These are phyloP conservation scores for Naganishia randhawae DNA, from an alignment of 768 basidiomycete genomes.

Conservation along the genomic window DNA sequence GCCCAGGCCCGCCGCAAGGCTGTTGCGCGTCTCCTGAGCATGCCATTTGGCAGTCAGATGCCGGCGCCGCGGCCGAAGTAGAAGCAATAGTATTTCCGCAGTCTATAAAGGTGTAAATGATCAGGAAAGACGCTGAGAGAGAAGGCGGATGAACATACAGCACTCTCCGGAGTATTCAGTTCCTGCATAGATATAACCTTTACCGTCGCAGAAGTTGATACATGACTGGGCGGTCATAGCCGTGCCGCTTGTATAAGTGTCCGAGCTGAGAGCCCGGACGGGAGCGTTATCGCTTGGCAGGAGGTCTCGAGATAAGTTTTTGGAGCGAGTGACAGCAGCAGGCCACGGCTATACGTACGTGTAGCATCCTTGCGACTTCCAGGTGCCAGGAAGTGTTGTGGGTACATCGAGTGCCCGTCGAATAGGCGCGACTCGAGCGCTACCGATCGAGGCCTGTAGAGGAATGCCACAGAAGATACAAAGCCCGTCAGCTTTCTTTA, in stretches of 20 bases:
- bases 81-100: not conserved
- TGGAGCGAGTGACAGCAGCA: not conserved
- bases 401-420: not conserved
- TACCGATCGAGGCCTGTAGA: not conserved
- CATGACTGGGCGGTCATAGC: conserved; percentile 63
- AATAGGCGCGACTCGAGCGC: not conserved
- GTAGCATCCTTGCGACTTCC: conserved; percentile 39
- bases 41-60: not conserved
- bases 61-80: not conserved
- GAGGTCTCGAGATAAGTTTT: not conserved
- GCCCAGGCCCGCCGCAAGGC: conserved; percentile 61
- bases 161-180: conserved; percentile 61
- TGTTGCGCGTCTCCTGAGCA: not conserved
- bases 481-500: not conserved
- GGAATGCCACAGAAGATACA: not conserved
- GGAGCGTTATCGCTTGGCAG: conserved; percentile 59
- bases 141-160: conserved; percentile 53
- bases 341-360: conserved; percentile 25
- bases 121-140: not conserved
- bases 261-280: conserved; percentile 61
- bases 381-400: conserved; percentile 36
- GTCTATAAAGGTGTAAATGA: not conserved
- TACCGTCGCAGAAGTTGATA: conserved; percentile 55
- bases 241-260: conserved; percentile 47
- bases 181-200: conserved; percentile 63